Percentiles rank a stretch among this genome's conserved stretches.
phyloP scores from a whole-genome alignment of 805 yeast genomes.

The Ogataea angusta region DNA sequence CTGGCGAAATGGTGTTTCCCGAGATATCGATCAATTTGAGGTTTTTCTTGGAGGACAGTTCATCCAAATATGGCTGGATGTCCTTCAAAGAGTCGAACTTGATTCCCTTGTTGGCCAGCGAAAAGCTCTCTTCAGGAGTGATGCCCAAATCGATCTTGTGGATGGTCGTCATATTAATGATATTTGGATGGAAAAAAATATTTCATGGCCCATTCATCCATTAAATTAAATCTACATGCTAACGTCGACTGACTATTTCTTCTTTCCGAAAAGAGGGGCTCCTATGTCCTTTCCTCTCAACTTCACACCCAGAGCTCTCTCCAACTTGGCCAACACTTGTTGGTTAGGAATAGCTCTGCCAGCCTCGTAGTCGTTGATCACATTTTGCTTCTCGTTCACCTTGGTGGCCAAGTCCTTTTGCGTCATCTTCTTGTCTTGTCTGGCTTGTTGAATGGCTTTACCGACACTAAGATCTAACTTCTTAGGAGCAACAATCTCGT shows the following conservation, averaged over 20 bases:
- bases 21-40: constrained; percentile 69
- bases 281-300: constrained; percentile 96
- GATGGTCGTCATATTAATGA: constrained; percentile 33
- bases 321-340: constrained; percentile 87
- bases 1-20: constrained; percentile 94
- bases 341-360: constrained; percentile 97
- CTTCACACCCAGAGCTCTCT: constrained; percentile 90
- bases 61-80: constrained; percentile 64
- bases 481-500: constrained; percentile 89
- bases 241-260: constrained; percentile 31
- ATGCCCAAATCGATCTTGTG: constrained; percentile 37
- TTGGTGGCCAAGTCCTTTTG: constrained; percentile 97
- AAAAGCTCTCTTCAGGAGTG: constrained; percentile 46
- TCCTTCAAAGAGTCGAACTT: constrained; percentile 74
- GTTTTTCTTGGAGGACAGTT: constrained; percentile 39
- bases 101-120: constrained; percentile 70
- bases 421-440: constrained; percentile 83
- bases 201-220: constrained; percentile 4
- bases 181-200: background rate
- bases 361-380: constrained; percentile 94
- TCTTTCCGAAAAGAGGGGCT: constrained; percentile 68
- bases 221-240: constrained; percentile 5
- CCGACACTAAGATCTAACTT: constrained; percentile 85
- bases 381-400: constrained; percentile 92
- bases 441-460: constrained; percentile 76